Base-by-base conservation (phyloP, 768 basidiomycete species). In the Suillus ampliporus region DNA sequence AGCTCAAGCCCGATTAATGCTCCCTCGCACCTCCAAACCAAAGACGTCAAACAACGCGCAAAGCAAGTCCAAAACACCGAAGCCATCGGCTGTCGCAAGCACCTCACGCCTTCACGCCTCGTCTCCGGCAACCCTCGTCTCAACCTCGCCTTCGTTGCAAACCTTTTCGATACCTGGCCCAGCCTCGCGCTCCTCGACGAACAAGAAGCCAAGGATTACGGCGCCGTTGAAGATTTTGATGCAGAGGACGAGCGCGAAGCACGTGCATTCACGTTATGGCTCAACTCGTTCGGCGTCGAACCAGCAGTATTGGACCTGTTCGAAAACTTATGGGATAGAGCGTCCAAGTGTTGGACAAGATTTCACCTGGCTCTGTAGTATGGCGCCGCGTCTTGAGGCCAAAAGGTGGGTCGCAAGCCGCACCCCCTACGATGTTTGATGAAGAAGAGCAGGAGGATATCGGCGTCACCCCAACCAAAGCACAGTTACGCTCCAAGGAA, bases 181-280 rank as follows among this genome's bases (percentile, higher is more conserved):
- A 94, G 96, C 0, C 89, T 98, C 40, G 96, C 86, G 64, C 96
- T 96, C 1, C 85, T 99, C 52, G 95, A 97, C 72, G 94, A 95
- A 71, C 86, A 94, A 71, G 95, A 98, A 74, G 91, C 91, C 6
- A 95, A 97, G 65, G 91, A 92, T 68, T 92, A 92, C 64, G 91
- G 92, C 35, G 86, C 81, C 0, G 86, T 99, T 41, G 96, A 98
- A 71, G 97, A 99, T 79, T 99, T 99, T 69, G 97, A 99, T 66
- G 97, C 96, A 1, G 97, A 99, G 75, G 97, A 97, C 64, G 97
- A 99, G 76, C 89, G 97, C 50, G 97, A 99, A 76, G 97, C 97
- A 5, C 88, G 97, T 41, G 97, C 96, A 37, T 99, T 99, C 74
- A 98, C 92, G 0, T 86, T 99, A 21, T 99, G 97, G 97, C 83